Base-by-base conservation (phyloP, 2,329 filamentous ascomycete species). In the Thermothelomyces thermophilus region DNA sequence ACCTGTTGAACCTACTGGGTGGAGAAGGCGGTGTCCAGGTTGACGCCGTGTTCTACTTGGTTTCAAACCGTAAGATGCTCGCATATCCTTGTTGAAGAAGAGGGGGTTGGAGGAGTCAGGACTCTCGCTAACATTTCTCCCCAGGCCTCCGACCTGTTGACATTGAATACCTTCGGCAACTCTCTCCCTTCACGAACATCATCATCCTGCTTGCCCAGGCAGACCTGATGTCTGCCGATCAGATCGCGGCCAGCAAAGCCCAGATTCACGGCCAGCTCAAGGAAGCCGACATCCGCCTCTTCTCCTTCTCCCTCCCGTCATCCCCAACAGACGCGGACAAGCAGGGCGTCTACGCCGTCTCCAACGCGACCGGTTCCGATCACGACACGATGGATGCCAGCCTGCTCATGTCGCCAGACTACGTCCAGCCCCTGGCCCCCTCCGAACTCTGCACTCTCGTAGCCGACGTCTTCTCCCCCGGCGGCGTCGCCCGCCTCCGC, bases 341-440 rank as follows among this genome's bases (percentile, higher is more conserved):
- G 52, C 36, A 56, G 53, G n/a, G 71, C 51, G 80, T 84, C 2
- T 94, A 87, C 62, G 82, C 87, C 0, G 76, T 95, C 17, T 96
- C 91, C 1, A 93, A 86, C 17, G 79, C 79, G 11, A 73, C 79
- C 20, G 80, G 77, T 1, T 78, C 79, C 19, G 89, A 96, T 60
- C 71, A 82, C 53, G 88, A 95, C 34, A 82, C 77, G 37, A 94
- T 97, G 84, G 91, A 97, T 64, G 91, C 90, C 16, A 95, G 89
- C 61, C 73, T 95, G 0, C 76, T 97, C 16, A 97, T 97, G 91
- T 90, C 84, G 49, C 84, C 90, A 1, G 87, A 93, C 60, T 97
- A 96, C 63, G 73, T 93, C 13, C 84, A 88, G 54, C 91, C 91
- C 1, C 73, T 96, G 4, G 69, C 87, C 3, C 68, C 79, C 0